phyloP scores from a whole-genome alignment of 768 basidiomycete genomes.

The Pilatotrama ljubarskyi region DNA sequence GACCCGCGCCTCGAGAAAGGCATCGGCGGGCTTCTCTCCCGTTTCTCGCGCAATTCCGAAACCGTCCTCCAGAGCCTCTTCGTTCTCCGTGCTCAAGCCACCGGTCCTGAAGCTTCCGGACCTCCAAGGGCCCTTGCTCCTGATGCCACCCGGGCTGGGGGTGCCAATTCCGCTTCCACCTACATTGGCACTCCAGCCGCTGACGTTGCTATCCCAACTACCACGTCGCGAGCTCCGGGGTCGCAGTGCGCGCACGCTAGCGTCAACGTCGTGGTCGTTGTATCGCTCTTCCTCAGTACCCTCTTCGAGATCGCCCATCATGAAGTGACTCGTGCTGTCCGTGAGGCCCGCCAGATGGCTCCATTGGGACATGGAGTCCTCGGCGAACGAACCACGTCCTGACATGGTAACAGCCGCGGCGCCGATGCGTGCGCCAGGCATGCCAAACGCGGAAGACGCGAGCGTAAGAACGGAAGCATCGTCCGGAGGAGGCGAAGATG shows the following conservation, averaged over 20 bases:
- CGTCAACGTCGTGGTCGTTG: constrained; percentile 67
- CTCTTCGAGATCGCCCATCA: constrained; percentile 47
- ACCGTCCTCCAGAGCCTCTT: constrained; percentile 38
- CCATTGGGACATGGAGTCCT: constrained; percentile 69
- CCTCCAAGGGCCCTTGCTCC: constrained; percentile 62
- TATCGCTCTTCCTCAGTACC: constrained; percentile 49
- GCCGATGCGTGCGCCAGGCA: constrained; percentile 56
- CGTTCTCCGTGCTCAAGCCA: constrained; percentile 43
- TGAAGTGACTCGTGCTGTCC: constrained; percentile 68
- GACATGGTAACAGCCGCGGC: constrained; percentile 28
- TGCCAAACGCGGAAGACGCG: constrained; percentile 88
- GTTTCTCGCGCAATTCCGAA: constrained; percentile 26
- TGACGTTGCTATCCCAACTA: constrained; percentile 91
- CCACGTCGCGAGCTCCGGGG: constrained; percentile 83
- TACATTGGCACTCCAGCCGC: constrained; percentile 79
- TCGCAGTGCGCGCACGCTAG: constrained; percentile 86
- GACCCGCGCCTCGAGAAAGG: neutral
- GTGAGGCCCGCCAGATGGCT: constrained; percentile 41
- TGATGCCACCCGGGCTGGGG: constrained; percentile 24
- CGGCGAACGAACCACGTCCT: constrained; percentile 41
- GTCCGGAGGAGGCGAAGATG: constrained; percentile 85
- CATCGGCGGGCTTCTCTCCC: constrained; percentile 13
- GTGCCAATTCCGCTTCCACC: constrained; percentile 41
- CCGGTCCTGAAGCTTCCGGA: constrained; percentile 62
- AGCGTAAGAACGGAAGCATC: constrained; percentile 93